A percentile compares a stretch with the other conserved stretches of the same genome.
Conservation (phyloP, 177 flowering plant species). For the Vitis hybrid region DNA sequence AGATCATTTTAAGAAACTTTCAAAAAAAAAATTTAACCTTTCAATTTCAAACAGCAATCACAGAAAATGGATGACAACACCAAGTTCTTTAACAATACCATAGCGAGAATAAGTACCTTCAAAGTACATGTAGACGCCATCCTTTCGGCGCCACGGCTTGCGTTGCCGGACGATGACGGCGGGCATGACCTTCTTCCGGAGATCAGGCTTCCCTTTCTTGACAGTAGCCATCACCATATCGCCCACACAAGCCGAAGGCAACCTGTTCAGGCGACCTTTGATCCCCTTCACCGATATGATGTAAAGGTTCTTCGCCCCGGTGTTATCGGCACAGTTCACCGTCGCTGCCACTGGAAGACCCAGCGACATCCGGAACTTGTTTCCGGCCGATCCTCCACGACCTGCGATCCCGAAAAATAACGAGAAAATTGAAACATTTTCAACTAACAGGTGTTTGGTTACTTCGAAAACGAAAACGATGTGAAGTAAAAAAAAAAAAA, state of each 20-base stretch:
- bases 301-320: slow-evolving; percentile 85
- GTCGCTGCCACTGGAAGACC: slow-evolving; percentile 95
- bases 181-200: slow-evolving; percentile 88
- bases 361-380: slow-evolving; percentile 91
- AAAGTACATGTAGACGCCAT: slow-evolving; percentile 86
- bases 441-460: background rate
- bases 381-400: slow-evolving; percentile 83
- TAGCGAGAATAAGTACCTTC: slow-evolving; percentile 45
- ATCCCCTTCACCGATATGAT: slow-evolving; percentile 86
- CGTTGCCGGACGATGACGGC: slow-evolving; percentile 85
- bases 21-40: too few relatives aligned
- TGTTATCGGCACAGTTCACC: slow-evolving; percentile 87
- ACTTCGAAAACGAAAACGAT: background rate
- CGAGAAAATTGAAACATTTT: background rate
- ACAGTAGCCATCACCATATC: slow-evolving; percentile 96
- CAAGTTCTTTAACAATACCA: background rate
- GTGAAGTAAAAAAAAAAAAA: too few relatives aligned
- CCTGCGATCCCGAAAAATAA: slow-evolving; percentile 28
- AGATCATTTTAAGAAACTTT: too few relatives aligned
- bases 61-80: background rate
- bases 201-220: slow-evolving; percentile 89
- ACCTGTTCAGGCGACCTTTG: slow-evolving; percentile 74
- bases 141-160: slow-evolving; percentile 96
- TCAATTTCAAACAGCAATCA: background rate
- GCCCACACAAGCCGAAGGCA: slow-evolving; percentile 83